Percentiles rank a stretch among this genome's conserved stretches.
Conservation (phyloP, 2,329 filamentous ascomycete genomes). For the Mariannaea elegans region DNA sequence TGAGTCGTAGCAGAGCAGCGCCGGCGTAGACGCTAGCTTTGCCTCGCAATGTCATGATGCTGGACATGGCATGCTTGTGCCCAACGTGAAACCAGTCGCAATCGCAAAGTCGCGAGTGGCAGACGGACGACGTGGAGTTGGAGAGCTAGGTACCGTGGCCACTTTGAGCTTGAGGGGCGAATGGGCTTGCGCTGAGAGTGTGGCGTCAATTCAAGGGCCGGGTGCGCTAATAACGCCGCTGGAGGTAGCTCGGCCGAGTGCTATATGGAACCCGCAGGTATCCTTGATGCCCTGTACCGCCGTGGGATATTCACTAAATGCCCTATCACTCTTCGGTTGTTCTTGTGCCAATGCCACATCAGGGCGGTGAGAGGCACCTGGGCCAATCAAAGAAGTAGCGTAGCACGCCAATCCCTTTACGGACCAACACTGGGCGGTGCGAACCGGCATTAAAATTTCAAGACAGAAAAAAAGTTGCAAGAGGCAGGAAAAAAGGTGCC, state of each 20-base stretch:
- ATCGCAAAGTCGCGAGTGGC: slow-evolving; percentile 30
- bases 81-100: slow-evolving; percentile 28
- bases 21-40: slow-evolving; percentile 71
- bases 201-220: slow-evolving; percentile 23
- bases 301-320: slow-evolving; percentile 16
- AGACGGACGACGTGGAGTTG: slow-evolving; percentile 37
- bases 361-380: slow-evolving; percentile 36
- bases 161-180: slow-evolving; percentile 36
- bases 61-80: slow-evolving; percentile 47
- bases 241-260: slow-evolving; percentile 19
- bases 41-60: slow-evolving; percentile 51
- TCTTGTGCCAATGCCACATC: background rate
- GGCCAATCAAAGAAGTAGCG: slow-evolving; percentile 8
- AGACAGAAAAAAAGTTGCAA: slow-evolving; percentile 45
- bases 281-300: slow-evolving; percentile 13
- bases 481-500: slow-evolving; percentile 43
- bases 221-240: slow-evolving; percentile 33
- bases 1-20: slow-evolving; percentile 80
- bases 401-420: slow-evolving; percentile 21
- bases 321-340: background rate
- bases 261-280: slow-evolving; percentile 23
- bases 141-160: slow-evolving; percentile 34
- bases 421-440: slow-evolving; percentile 38
- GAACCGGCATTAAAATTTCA: slow-evolving; percentile 47
- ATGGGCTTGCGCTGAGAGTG: slow-evolving; percentile 2